These are phyloP conservation scores for Spergularia marina DNA, from an alignment of 148 eudicot genomes.

Conservation along the genomic window DNA sequence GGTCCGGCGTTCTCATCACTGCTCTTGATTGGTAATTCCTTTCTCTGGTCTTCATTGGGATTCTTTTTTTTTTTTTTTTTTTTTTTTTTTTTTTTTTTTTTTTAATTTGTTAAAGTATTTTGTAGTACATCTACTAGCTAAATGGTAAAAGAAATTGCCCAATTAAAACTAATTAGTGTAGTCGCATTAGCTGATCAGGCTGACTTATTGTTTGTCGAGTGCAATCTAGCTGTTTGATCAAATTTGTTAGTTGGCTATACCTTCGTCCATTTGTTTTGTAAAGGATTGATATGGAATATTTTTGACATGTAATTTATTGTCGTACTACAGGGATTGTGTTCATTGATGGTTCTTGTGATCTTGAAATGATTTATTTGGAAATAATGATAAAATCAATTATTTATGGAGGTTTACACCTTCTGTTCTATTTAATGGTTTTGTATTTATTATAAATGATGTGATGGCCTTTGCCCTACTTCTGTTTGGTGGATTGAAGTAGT, in stretches of 20 bases:
- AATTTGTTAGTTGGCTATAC: neutral
- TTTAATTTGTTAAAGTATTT: neutral
- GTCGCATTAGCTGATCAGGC: neutral
- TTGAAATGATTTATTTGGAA: too few relatives aligned
- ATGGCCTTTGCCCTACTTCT: neutral
- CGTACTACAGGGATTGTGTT: neutral
- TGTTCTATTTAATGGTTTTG: neutral
- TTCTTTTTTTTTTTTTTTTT: too few relatives aligned
- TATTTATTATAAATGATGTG: neutral
- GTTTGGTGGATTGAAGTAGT: constrained; percentile 1
- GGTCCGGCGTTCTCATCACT: constrained; percentile 88
- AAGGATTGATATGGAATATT: neutral
- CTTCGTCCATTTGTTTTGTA: neutral
- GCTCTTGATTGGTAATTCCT: constrained; percentile 78
- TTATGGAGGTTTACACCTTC: neutral
- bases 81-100: too few relatives aligned
- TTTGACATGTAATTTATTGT: too few relatives aligned
- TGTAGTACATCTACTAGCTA: neutral
- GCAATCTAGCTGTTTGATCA: neutral
- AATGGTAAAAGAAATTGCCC: neutral
- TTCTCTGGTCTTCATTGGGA: neutral
- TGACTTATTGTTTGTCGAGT: constrained; percentile 2
- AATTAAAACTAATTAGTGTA: neutral
- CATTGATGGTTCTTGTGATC: neutral
- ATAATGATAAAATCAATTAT: neutral